A percentile compares a stretch with the other conserved stretches of the same genome.
Conservation (phyloP, 2,329 filamentous ascomycete genomes). For the Alternaria ventricosa region DNA sequence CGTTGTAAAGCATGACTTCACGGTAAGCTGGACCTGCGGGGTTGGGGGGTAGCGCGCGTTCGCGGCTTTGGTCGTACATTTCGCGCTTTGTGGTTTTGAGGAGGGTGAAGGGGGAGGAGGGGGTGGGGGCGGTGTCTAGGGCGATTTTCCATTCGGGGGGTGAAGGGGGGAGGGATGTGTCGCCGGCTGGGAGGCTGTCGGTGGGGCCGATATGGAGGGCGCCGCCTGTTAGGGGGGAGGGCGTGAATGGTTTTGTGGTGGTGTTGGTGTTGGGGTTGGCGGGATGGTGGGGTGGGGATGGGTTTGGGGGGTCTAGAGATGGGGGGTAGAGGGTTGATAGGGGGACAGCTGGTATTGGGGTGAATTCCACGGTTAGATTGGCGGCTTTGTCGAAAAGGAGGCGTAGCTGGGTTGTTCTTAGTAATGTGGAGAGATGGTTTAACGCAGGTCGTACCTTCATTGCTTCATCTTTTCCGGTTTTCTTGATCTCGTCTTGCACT, state of each 20-base stretch:
- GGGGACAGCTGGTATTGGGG: constrained; percentile 49
- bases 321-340: constrained; percentile 65
- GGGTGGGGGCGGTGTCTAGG: constrained; percentile 60
- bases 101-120: constrained; percentile 71
- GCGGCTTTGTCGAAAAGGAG: constrained; percentile 58
- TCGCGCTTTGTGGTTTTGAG: constrained; percentile 83
- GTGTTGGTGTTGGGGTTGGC: constrained; percentile 16
- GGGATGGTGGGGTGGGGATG: constrained; percentile 23
- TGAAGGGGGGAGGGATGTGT: constrained; percentile 17
- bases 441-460: constrained; percentile 30
- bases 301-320: constrained; percentile 58
- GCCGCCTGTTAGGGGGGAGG: constrained; percentile 46
- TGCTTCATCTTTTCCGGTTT: constrained; percentile 30
- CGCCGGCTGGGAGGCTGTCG: constrained; percentile 32
- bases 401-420: constrained; percentile 54
- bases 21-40: constrained; percentile 41
- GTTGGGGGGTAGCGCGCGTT: constrained; percentile 62
- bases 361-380: constrained; percentile 48
- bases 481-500: constrained; percentile 37
- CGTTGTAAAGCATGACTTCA: constrained; percentile 79
- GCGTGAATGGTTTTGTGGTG: constrained; percentile 22
- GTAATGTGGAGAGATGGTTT: not conserved
- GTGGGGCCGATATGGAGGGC: constrained; percentile 41
- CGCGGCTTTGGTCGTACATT: constrained; percentile 74
- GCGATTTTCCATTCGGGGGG: constrained; percentile 56